A percentile compares a stretch with the other conserved stretches of the same genome.
These are phyloP conservation scores for Podospora pseudopauciseta DNA, from an alignment of 495 filamentous ascomycete genomes.

Conservation along the genomic window DNA sequence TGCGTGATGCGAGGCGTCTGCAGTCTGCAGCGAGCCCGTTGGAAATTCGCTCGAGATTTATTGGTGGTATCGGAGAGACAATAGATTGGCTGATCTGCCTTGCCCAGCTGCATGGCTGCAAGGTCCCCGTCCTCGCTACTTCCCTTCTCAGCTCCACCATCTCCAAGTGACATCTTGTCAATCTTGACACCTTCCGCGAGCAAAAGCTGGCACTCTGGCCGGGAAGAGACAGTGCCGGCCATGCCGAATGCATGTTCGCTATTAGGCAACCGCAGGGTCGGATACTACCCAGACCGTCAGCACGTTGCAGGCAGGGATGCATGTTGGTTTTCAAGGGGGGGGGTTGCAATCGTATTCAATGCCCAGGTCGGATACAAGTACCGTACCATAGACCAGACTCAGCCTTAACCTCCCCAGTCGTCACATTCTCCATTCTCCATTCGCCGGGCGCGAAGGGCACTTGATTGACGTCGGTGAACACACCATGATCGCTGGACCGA, in stretches of 20 bases:
- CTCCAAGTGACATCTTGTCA: background rate
- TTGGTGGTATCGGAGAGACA: background rate
- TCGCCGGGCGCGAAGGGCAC: too few relatives aligned
- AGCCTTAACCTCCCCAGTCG: background rate
- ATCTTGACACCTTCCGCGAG: background rate
- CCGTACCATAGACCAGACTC: background rate
- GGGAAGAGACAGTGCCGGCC: background rate
- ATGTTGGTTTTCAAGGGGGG: background rate
- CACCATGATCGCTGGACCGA: too few relatives aligned
- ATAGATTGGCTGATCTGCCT: slow-evolving; percentile 2
- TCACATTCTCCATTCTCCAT: background rate
- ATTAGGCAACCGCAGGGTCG: background rate
- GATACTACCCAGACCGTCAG: slow-evolving; percentile 4
- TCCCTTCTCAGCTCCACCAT: background rate
- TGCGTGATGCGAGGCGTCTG: slow-evolving; percentile 1
- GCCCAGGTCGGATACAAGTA: background rate
- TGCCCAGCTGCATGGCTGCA: slow-evolving; percentile 3
- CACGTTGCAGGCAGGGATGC: background rate
- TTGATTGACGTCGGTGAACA: background rate
- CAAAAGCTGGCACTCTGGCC: background rate
- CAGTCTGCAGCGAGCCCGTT: background rate
- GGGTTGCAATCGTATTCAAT: background rate
- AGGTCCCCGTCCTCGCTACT: slow-evolving; percentile 3
- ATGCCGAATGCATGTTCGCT: background rate
- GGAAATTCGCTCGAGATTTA: background rate